phyloP scores from a whole-genome alignment of 208 protist species.

The Acanthamoeba divionensis region DNA sequence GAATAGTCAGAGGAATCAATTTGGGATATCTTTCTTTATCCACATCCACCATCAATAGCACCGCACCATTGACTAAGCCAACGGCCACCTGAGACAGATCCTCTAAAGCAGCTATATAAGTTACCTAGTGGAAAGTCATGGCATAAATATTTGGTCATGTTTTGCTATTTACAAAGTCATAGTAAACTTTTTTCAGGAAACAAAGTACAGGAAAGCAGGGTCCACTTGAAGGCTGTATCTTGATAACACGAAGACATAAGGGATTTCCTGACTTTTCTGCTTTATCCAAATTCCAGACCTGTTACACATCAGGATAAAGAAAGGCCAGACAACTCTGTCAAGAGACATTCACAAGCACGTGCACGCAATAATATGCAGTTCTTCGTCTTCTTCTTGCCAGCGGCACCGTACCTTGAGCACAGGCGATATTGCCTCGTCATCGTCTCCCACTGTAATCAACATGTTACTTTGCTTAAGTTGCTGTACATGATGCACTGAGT shows the following conservation, averaged over 20 bases:
- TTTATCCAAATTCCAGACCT: constrained; percentile 52
- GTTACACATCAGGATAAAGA: constrained; percentile 37
- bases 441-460: constrained; percentile 85
- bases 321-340: background rate
- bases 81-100: constrained; percentile 85
- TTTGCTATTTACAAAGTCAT: background rate
- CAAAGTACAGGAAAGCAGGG: background rate
- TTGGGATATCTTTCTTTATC: background rate
- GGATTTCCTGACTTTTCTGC: constrained; percentile 65
- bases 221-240: background rate
- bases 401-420: constrained; percentile 72
- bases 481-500: constrained; percentile 77
- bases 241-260: constrained; percentile 58
- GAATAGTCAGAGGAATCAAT: background rate
- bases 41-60: constrained; percentile 73
- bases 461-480: constrained; percentile 76
- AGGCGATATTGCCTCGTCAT: constrained; percentile 68
- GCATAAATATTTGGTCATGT: constrained; percentile 50
- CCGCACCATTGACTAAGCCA: constrained; percentile 84
- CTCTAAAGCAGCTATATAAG: constrained; percentile 82
- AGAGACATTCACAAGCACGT: background rate
- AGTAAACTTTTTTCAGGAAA: constrained; percentile 32
- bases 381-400: background rate
- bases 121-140: constrained; percentile 78
- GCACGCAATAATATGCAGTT: background rate